Base-by-base conservation (phyloP, 2,329 filamentous ascomycete genomes). In the Colletotrichum coccodes region DNA sequence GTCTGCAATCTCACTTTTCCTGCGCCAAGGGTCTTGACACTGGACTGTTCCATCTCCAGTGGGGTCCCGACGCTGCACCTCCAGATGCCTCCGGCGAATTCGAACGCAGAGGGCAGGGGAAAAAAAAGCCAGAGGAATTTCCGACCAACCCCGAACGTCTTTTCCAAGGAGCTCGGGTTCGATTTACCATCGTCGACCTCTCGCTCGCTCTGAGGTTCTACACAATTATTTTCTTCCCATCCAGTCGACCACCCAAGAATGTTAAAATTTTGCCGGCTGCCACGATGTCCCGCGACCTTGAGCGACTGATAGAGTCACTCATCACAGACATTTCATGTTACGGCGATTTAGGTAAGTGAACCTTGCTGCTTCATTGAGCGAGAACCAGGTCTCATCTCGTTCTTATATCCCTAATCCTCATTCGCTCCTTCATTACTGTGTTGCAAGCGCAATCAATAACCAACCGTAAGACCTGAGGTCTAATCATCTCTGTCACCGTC, bases 271-370 rank as follows among this genome's bases (percentile, higher is more conserved):
- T 21, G 14, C 36, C 18, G 21, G 12, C 21, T n/a, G 32, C 16
- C 36, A 64, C 11, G 47, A 72, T 72, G 70, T 68, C 69, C 32
- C 57, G 59, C 26, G 69, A 71, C 32, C 64, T 72, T 18, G 70
- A 72, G 59, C 64, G 61, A 63, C 44, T 72, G 53, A 70, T 72
- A 34, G 64, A 71, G 44, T 68, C 52, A 44, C 64, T 72, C 32
- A 65, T 72, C 26, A 67, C 65, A 44, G 70, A 72, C 34, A 69
- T 71, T 46, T 72, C 70, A 16, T 72, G 70, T 42, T 70, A 72
- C 38, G 70, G 70, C 18, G 68, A 71, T 21, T 32, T 69, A 21
- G 70, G 70, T 72, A 21, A 69, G 70, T 64, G 32, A 57, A 26
- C n/a, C 42, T 32, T 38, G 18, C 42, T 44, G 26, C 38, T 38